These are phyloP conservation scores for Mallotus repandus DNA, from an alignment of 441 rosid genomes.

Conservation along the genomic window DNA sequence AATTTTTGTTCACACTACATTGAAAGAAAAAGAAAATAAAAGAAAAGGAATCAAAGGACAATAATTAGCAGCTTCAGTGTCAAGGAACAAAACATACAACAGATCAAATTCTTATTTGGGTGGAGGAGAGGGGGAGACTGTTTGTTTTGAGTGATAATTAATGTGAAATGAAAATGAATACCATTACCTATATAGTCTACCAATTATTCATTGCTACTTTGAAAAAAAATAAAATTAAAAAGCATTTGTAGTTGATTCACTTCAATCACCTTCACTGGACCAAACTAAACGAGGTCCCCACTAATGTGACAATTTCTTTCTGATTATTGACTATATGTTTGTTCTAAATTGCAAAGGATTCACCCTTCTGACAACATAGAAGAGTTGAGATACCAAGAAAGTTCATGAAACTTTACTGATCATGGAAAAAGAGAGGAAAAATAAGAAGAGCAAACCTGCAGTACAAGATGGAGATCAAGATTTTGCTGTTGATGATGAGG, in stretches of 20 bases:
- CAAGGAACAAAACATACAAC: background rate
- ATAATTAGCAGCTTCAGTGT: background rate
- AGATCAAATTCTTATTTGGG: background rate
- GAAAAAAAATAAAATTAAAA: background rate
- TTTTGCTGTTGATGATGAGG: background rate
- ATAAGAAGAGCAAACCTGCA: background rate
- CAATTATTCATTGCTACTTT: constrained; percentile 15
- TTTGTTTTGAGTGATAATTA: background rate
- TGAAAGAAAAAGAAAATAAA: background rate
- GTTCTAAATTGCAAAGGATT: background rate
- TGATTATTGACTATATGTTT: background rate
- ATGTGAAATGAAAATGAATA: background rate
- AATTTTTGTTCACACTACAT: background rate
- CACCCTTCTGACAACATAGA: background rate
- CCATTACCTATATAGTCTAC: background rate
- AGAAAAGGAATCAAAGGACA: background rate
- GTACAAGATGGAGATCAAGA: constrained; percentile 3
- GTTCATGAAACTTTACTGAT: too few species aligned
- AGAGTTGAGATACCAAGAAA: background rate
- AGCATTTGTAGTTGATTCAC: constrained; percentile 15
- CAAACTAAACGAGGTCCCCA: constrained; percentile 19
- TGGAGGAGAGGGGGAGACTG: background rate
- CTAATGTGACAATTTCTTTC: background rate
- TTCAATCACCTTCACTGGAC: constrained; percentile 24
- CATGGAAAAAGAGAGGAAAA: constrained; percentile 9